phyloP scores from a whole-genome alignment of 371 early-diverging fungal species.

The Mortierella sp. region DNA sequence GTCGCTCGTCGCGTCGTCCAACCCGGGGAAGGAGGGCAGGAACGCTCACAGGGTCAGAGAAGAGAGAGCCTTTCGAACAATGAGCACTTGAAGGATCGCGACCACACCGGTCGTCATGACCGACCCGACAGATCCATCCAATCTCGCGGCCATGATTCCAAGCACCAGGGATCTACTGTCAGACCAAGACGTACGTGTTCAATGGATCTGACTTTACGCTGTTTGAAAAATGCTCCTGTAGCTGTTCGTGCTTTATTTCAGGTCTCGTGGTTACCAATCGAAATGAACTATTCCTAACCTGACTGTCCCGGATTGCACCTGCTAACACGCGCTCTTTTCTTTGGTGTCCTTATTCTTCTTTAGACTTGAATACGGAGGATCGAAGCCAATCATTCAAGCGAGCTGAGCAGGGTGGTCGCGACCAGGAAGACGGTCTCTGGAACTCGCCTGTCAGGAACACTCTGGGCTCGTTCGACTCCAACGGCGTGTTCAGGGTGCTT shows the following conservation, averaged over 20 bases:
- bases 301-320: background rate
- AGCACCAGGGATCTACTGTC: conserved; percentile 34
- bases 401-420: conserved; percentile 19
- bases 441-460: conserved; percentile 59
- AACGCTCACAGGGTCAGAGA: conserved; percentile 38
- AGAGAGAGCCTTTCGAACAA: conserved; percentile 50
- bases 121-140: conserved; percentile 41
- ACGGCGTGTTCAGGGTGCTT: conserved; percentile 77
- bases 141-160: conserved; percentile 41
- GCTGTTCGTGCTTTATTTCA: background rate
- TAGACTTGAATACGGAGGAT: conserved; percentile 26
- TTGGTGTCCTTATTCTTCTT: background rate
- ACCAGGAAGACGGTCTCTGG: conserved; percentile 51
- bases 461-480: conserved; percentile 72
- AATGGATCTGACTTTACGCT: background rate
- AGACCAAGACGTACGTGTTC: conserved; percentile 42
- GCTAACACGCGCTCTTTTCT: background rate
- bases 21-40: conserved; percentile 46
- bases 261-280: conserved; percentile 2
- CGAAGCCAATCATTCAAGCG: conserved; percentile 28
- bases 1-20: conserved; percentile 44
- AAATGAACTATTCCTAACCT: conserved; percentile 1
- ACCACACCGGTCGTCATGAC: conserved; percentile 32
- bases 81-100: conserved; percentile 26
- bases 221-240: background rate